Evolutionary conservation across 2,329 filamentous ascomycete genomes (phyloP).

Genomic region (Curvularia verruculosa): DNA sequence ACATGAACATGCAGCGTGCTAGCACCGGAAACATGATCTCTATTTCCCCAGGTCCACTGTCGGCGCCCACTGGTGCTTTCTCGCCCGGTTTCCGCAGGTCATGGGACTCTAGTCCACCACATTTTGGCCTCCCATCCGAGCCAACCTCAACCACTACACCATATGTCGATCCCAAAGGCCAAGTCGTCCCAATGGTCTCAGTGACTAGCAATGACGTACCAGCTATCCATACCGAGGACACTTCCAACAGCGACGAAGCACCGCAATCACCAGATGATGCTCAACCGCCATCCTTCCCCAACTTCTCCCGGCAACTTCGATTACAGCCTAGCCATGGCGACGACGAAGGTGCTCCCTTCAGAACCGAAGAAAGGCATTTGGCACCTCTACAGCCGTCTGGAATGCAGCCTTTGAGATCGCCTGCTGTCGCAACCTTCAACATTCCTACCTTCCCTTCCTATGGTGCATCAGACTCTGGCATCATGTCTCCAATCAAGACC

Average conservation of each 20-base stretch:
- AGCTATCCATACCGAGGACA: constrained; percentile 9
- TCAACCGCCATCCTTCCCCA: constrained; percentile 36
- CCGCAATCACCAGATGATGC: constrained; percentile 19
- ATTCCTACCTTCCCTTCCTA: constrained; percentile 25
- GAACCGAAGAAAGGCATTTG: constrained; percentile 20
- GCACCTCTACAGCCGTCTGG: constrained; percentile 29
- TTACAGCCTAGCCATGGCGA: constrained; percentile 29
- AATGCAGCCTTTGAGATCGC: constrained; percentile 37
- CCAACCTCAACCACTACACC: constrained; percentile 37
- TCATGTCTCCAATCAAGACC: constrained; percentile 39
- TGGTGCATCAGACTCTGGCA: constrained; percentile 23
- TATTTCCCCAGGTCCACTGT: constrained; percentile 52
- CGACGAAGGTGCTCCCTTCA: constrained; percentile 17
- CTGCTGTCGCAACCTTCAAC: constrained; percentile 26
- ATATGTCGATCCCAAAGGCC: constrained; percentile 48
- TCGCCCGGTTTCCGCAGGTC: constrained; percentile 48
- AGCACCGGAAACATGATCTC: constrained; percentile 50
- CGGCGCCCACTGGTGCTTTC: constrained; percentile 47
- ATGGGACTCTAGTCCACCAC: constrained; percentile 48
- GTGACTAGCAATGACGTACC: constrained; percentile 36
- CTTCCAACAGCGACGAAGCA: constrained; percentile 16
- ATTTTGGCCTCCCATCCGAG: constrained; percentile 42
- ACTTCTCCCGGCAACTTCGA: constrained; percentile 50
- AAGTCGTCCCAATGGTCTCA: constrained; percentile 46
- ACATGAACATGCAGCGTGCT: constrained; percentile 54